Base-by-base conservation (phyloP, 176 grass and related monocot genomes). In the maize (Zea mays) region DNA sequence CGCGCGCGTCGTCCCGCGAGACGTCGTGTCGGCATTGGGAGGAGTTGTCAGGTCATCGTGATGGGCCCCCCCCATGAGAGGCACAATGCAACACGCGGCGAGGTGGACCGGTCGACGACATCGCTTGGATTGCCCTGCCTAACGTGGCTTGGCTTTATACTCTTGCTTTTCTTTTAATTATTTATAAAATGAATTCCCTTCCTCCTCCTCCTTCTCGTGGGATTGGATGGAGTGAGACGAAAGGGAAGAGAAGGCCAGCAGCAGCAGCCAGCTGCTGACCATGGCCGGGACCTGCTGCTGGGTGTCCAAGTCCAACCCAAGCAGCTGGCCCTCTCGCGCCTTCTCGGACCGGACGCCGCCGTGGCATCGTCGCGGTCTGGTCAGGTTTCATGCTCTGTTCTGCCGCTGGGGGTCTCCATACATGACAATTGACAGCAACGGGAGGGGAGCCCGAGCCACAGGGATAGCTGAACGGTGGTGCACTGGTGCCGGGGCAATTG, bases 81-180 rank as follows among this genome's bases (percentile, higher is more conserved):
- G 77, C 86, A 88, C 86, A 76, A 81, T 81, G 86, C 86, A 88
- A 81, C 86, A 50, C 82, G 21, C 82, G 77, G 65, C 27, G 77
- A 81, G 77, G 77, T 48, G 50, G 82, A 88, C 67, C 12, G 71
- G 43, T 58, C 33, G 72, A 15, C 3, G 15, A 57, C 6, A 42
- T 73, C 15, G 66, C 34, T 72, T 36, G 65, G 74, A 34, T 64
- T 64, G 66, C 52, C 17, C 52, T n/a, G 17, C 16, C 17, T 55
- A 55, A 16, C 52, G n/a, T 19, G 17, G 42, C 10, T 49, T 12
- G 47, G 8, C 20, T 59, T 21, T 58, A 8, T 9, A 9, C 7
- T 27, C 56, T 59, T 27, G 69, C 21, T 50, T 56, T 34, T 27
- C 27, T 27, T 27, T 27, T 27, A 27, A 27, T 27, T 27, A 27